Conservation (phyloP, 345 rosid genomes). For the Ricinus communis region DNA sequence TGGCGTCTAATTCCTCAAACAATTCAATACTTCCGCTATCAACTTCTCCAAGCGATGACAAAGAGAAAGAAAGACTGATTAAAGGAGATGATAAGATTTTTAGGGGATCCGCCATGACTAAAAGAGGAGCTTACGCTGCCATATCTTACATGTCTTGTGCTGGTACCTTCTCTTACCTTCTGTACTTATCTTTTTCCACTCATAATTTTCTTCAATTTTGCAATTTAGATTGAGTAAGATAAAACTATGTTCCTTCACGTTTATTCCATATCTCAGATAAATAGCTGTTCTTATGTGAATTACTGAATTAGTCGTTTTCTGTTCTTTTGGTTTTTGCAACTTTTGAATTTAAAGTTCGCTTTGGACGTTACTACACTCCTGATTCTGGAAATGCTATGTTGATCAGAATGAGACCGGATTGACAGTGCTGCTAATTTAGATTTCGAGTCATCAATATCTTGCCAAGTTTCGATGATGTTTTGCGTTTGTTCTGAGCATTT, state of each 20-base stretch:
- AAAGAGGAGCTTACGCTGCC: slow-evolving; percentile 84
- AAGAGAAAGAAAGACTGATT: slow-evolving; percentile 50
- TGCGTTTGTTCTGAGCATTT: neutral
- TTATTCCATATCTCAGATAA: neutral
- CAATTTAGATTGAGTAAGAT: neutral
- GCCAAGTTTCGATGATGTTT: too few relatives aligned
- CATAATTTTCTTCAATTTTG: neutral
- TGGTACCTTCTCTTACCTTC: slow-evolving; percentile 34
- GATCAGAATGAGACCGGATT: neutral
- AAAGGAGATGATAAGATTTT: slow-evolving; percentile 69
- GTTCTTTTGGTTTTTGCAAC: neutral
- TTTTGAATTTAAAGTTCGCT: neutral
- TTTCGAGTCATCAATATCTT: neutral
- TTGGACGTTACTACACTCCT: neutral
- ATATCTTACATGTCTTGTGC: slow-evolving; percentile 92
- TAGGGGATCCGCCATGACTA: slow-evolving; percentile 94
- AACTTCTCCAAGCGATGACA: slow-evolving; percentile 45
- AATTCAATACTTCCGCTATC: slow-evolving; percentile 66
- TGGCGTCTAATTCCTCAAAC: slow-evolving; percentile 49
- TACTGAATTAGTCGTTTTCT: neutral
- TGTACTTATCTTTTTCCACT: too few relatives aligned
- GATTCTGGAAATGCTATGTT: neutral
- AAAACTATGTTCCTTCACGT: neutral
- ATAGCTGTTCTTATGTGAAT: neutral
- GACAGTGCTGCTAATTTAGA: neutral